Conservation (phyloP, 768 basidiomycete species). For the Botryobasidium botryosum region DNA sequence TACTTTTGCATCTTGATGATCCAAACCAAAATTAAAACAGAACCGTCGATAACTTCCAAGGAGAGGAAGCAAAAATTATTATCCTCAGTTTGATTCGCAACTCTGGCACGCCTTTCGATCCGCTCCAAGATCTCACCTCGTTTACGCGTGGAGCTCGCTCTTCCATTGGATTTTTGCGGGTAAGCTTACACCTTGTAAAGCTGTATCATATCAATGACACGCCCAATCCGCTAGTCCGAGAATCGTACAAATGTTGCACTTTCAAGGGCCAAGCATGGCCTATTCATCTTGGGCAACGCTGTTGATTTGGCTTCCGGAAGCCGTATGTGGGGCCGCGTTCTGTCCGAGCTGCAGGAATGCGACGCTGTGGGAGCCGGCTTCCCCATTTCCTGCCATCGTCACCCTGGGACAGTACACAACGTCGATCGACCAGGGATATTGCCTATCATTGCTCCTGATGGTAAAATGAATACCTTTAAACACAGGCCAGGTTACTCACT, state of each 20-base stretch:
- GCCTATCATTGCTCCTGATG: slow-evolving; percentile 36
- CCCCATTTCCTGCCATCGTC: slow-evolving; percentile 40
- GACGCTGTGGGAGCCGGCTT: slow-evolving; percentile 34
- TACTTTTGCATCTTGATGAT: no score
- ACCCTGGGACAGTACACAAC: slow-evolving; percentile 27
- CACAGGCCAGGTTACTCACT: not conserved
- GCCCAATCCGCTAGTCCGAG: slow-evolving; percentile 26
- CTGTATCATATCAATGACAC: not conserved
- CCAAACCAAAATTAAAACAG: no score
- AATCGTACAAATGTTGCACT: slow-evolving; percentile 50
- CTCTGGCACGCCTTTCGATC: slow-evolving; percentile 25
- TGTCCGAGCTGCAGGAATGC: slow-evolving; percentile 36
- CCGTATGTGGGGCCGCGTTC: slow-evolving; percentile 38
- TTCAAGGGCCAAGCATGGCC: slow-evolving; percentile 55
- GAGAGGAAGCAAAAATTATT: slow-evolving; percentile 33
- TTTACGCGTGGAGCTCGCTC: no score
- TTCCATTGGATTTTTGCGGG: slow-evolving; percentile 64
- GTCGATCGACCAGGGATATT: slow-evolving; percentile 38
- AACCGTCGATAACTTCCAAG: slow-evolving; percentile 62
- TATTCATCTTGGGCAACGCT: slow-evolving; percentile 58
- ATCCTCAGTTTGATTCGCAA: slow-evolving; percentile 64
- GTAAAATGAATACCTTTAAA: slow-evolving; percentile 18
- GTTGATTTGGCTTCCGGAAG: slow-evolving; percentile 18
- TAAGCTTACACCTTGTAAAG: slow-evolving; percentile 15
- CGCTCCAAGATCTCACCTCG: slow-evolving; percentile 3